phyloP scores from a whole-genome alignment of 257 asterid species.

The Misopates orontium region DNA sequence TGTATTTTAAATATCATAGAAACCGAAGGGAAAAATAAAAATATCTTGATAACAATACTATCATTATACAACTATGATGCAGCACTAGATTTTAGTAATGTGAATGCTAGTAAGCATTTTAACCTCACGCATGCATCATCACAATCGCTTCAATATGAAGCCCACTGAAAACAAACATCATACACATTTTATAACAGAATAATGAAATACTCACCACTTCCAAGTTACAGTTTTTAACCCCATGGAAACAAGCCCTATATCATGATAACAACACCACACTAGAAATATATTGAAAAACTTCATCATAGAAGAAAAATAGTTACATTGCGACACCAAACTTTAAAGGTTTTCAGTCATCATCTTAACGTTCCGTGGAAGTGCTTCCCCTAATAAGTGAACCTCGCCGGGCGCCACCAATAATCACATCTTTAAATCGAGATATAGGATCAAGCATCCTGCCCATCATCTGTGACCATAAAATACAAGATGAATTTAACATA shows the following conservation, averaged over 20 bases:
- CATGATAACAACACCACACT: conserved; percentile 13
- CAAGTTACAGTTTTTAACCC: not conserved
- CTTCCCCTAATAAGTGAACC: conserved; percentile 52
- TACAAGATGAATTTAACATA: conserved; percentile 1
- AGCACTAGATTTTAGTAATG: no score
- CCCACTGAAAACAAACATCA: no score
- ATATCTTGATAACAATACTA: no score
- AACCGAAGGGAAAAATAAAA: no score
- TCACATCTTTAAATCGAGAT: conserved; percentile 55
- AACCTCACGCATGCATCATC: no score
- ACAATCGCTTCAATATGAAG: no score
- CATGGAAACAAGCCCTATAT: not conserved
- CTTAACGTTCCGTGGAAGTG: conserved; percentile 45
- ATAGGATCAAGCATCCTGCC: conserved; percentile 52
- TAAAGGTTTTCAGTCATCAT: conserved; percentile 33
- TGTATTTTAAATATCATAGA: no score
- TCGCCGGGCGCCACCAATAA: conserved; percentile 55
- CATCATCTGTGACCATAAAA: conserved; percentile 46
- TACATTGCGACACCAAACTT: conserved; percentile 18
- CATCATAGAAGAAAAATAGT: not conserved
- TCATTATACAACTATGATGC: no score
- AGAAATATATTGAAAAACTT: conserved; percentile 28
- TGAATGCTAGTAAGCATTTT: no score
- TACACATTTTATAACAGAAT: no score
- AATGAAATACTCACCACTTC: no score